These are phyloP conservation scores for Botrytis pseudocinerea DNA, from an alignment of 2,329 filamentous ascomycete genomes.

Conservation along the genomic window DNA sequence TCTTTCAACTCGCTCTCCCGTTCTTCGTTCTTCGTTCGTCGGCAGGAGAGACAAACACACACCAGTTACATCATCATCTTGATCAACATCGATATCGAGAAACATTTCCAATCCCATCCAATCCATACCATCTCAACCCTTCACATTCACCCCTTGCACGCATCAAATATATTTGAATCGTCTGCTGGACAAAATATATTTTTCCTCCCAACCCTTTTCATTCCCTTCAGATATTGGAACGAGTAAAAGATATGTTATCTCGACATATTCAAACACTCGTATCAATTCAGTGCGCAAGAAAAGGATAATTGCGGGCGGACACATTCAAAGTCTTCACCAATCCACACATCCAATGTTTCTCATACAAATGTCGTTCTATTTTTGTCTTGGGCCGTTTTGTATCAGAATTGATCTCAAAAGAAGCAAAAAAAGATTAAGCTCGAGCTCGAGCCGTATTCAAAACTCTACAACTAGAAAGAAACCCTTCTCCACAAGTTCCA, in stretches of 20 bases:
- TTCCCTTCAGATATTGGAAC: neutral
- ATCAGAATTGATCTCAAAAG: neutral
- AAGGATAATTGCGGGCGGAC: neutral
- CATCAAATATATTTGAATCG: neutral
- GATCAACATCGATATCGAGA: neutral
- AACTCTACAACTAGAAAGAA: neutral
- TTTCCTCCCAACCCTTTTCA: neutral
- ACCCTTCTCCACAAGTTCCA: slow-evolving; percentile 1
- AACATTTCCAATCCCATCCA: neutral
- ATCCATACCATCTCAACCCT: neutral
- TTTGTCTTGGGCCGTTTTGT: neutral
- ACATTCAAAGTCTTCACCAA: neutral
- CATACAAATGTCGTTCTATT: neutral
- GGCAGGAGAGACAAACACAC: neutral
- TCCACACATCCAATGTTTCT: neutral
- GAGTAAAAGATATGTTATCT: slow-evolving; percentile 1
- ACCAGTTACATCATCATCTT: neutral
- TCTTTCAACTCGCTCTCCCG: neutral
- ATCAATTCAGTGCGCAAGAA: neutral
- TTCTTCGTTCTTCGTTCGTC: neutral
- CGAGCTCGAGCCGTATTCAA: neutral
- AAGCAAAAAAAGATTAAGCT: slow-evolving; percentile 2
- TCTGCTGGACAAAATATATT: neutral
- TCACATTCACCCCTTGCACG: neutral
- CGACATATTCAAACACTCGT: neutral